phyloP scores from a whole-genome alignment of 306 rosid genomes.

The Medicago arabica region DNA sequence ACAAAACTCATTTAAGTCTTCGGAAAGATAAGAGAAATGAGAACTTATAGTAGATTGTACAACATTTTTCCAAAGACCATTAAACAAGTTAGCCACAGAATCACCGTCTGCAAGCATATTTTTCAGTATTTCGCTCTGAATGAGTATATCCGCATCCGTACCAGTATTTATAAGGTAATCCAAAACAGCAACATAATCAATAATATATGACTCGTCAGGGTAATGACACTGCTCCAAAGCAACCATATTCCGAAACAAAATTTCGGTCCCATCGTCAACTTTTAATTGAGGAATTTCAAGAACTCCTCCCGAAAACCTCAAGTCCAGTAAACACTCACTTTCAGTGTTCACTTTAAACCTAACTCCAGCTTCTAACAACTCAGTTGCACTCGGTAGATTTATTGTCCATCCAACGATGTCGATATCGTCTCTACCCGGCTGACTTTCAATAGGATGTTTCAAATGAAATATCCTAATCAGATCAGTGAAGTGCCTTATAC shows the following conservation, averaged over 20 bases:
- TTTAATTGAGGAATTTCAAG: slow-evolving; percentile 41
- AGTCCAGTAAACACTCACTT: slow-evolving; percentile 6
- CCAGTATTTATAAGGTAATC: slow-evolving; percentile 29
- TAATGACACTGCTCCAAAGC: slow-evolving; percentile 48
- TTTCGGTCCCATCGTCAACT: slow-evolving; percentile 37
- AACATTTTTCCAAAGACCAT: slow-evolving; percentile 31
- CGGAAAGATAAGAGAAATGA: not conserved
- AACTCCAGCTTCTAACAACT: too few relatives aligned
- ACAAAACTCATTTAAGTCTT: slow-evolving; percentile 27
- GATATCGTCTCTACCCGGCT: too few relatives aligned
- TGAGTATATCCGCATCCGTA: slow-evolving; percentile 42
- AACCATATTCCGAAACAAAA: slow-evolving; percentile 42
- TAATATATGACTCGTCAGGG: slow-evolving; percentile 25
- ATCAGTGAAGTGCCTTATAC: too few relatives aligned
- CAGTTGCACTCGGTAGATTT: too few relatives aligned
- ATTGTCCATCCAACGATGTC: too few relatives aligned
- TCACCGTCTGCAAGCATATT: slow-evolving; percentile 31
- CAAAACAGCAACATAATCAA: slow-evolving; percentile 34
- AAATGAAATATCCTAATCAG: too few relatives aligned
- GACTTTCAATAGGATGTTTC: too few relatives aligned
- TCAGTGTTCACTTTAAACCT: too few relatives aligned
- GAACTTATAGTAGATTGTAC: not conserved
- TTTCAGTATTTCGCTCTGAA: slow-evolving; percentile 17
- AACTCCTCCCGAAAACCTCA: slow-evolving; percentile 36
- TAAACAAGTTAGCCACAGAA: slow-evolving; percentile 34